phyloP scores from a whole-genome alignment of 495 filamentous ascomycete species.

The Hypomontagnella submonticulosa region DNA sequence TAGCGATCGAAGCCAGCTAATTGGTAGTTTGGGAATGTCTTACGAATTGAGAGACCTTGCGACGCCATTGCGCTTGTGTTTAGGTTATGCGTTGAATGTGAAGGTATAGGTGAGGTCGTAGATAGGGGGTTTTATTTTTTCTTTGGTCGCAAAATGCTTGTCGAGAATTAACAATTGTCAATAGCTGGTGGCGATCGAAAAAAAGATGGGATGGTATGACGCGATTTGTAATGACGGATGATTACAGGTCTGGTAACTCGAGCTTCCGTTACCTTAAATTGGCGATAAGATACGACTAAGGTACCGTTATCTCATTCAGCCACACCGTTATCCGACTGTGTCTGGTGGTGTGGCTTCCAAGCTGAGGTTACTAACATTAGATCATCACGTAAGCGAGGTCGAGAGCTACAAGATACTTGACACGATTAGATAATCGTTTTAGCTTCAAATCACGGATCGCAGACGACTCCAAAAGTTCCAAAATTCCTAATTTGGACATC shows the following conservation, averaged over 20 bases:
- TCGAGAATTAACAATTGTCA: conserved; percentile 9
- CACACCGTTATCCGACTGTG: conserved; percentile 24
- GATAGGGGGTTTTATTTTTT: background rate
- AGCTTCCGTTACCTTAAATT: conserved; percentile 6
- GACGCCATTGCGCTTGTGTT: conserved; percentile 47
- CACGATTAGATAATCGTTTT: conserved; percentile 20
- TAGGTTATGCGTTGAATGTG: background rate
- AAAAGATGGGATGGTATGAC: conserved; percentile 44
- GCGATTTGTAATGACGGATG: conserved; percentile 40
- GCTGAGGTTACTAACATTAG: background rate
- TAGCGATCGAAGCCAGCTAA: conserved; percentile 16
- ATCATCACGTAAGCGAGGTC: background rate
- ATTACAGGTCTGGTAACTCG: background rate
- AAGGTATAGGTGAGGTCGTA: background rate
- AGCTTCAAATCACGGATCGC: background rate
- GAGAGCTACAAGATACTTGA: background rate
- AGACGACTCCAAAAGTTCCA: conserved; percentile 39
- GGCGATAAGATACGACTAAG: conserved; percentile 9
- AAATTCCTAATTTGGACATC: conserved; percentile 35
- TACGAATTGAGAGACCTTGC: conserved; percentile 50
- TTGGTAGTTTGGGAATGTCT: conserved; percentile 22
- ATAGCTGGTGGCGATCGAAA: conserved; percentile 3
- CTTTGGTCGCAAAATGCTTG: conserved; percentile 9
- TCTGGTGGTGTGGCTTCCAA: conserved; percentile 21
- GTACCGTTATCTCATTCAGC: conserved; percentile 7